phyloP scores from a whole-genome alignment of 192 early-diverging fungal genomes.

The Gamsiella multidivaricata region DNA sequence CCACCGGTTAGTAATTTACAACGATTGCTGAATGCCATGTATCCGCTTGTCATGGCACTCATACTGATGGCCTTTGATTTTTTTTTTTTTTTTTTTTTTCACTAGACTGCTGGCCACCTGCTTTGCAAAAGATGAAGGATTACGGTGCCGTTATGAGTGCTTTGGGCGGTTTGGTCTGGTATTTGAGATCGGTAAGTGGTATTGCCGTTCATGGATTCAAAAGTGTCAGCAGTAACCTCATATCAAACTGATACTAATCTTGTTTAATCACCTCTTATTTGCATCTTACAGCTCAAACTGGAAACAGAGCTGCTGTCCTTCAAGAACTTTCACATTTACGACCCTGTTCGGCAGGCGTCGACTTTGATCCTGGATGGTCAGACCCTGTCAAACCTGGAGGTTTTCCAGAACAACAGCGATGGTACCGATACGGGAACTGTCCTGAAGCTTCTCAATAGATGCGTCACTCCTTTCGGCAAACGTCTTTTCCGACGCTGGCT shows the following conservation, averaged over 20 bases:
- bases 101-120: slow-evolving; percentile 39
- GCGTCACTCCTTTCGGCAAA: slow-evolving; percentile 90
- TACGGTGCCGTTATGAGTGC: slow-evolving; percentile 49
- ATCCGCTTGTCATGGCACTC: no score
- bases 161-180: slow-evolving; percentile 85
- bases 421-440: slow-evolving; percentile 82
- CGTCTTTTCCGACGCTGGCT: slow-evolving; percentile 84
- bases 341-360: slow-evolving; percentile 79
- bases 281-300: slow-evolving; percentile 74
- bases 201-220: no score
- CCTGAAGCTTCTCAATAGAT: slow-evolving; percentile 86
- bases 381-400: slow-evolving; percentile 91
- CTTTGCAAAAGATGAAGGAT: slow-evolving; percentile 34
- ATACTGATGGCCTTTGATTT: background rate
- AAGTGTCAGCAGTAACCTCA: no score
- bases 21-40: background rate
- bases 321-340: slow-evolving; percentile 84
- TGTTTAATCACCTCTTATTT: background rate
- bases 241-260: background rate
- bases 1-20: slow-evolving; percentile 12
- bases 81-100: background rate
- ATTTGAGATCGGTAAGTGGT: slow-evolving; percentile 79
- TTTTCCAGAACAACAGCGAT: slow-evolving; percentile 87
- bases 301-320: slow-evolving; percentile 88
- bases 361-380: slow-evolving; percentile 93